Conservation (phyloP, 805 yeast species). For the Sugiyamaella americana region DNA sequence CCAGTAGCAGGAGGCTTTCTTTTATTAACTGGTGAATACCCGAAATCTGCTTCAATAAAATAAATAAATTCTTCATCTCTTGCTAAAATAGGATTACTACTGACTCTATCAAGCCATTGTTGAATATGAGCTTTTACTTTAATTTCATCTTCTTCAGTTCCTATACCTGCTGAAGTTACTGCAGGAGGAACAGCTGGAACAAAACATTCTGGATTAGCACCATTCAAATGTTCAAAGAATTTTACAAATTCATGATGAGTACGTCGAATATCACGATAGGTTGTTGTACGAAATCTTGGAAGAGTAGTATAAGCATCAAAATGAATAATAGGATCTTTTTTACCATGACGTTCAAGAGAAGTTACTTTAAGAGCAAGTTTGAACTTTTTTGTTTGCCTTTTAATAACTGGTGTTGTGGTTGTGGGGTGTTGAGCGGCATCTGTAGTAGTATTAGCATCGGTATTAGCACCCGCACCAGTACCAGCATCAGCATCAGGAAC, state of each 20-base stretch:
- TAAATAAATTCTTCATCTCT: slow-evolving; percentile 83
- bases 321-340: slow-evolving; percentile 72
- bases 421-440: neutral
- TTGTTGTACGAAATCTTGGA: slow-evolving; percentile 66
- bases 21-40: slow-evolving; percentile 56
- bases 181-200: slow-evolving; percentile 83
- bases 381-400: slow-evolving; percentile 27
- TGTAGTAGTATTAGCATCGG: neutral
- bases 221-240: slow-evolving; percentile 69
- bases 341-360: slow-evolving; percentile 65
- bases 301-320: slow-evolving; percentile 65
- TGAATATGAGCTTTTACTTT: slow-evolving; percentile 59
- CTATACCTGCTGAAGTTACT: slow-evolving; percentile 71
- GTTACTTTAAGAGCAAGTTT: slow-evolving; percentile 52
- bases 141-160: slow-evolving; percentile 70
- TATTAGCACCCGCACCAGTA: neutral
- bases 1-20: slow-evolving; percentile 74
- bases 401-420: neutral
- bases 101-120: slow-evolving; percentile 76
- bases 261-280: slow-evolving; percentile 69
- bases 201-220: slow-evolving; percentile 85
- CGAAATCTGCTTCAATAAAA: slow-evolving; percentile 74
- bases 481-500: neutral
- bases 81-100: slow-evolving; percentile 69
- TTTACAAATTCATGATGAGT: slow-evolving; percentile 71